Evolutionary conservation across 2,329 filamentous ascomycete genomes (phyloP), one percentile per base, ranked within the genome.

Genomic region (Hypoxylon sp.): DNA sequence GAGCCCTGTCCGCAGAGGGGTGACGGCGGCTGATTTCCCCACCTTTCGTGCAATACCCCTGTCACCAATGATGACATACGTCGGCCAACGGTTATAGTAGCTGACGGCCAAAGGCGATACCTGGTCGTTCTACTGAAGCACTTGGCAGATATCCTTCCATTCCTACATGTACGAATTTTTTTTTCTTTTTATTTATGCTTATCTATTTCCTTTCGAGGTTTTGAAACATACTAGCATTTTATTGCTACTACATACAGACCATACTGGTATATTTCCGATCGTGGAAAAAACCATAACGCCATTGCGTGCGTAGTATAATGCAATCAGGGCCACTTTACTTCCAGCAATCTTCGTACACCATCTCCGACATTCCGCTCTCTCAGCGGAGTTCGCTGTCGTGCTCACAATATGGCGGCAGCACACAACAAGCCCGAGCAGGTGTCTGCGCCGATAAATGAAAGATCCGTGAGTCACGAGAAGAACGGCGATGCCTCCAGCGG

Each of bases 361-460:
- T 70, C 48, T 75, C 69, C 59, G 66, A 58, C 60, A 72, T 73
- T 72, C 73, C 74, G 72, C 73, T 75, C 47, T 69, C 63, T 19
- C 70, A 73, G 73, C 72, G 69, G 73, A 74, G 72, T 68, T 72
- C 64, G 41, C 72, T 70, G 52, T 72, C 71, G 32, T 71, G 69
- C 61, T 73, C 72, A 62, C 70, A 71, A 29, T 71, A 75, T 75
- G 74, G 73, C 69, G 69, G 67, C 57, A 74, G 64, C 55, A 70
- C 67, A 52, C 52, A 60, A 71, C 29, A 71, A 70, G 52, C 52
- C 64, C 53, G 52, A 55, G 11, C 53, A 47, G 12, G 29, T n/a
- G n/a, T 37, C 63, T 21, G 21, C 29, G 43, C 60, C 59, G 1
- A 34, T 21, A 29, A 51, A 62, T 23, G 25, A 43, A 23, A 56